These are phyloP conservation scores for Boechera retrofracta DNA, from an alignment of 345 rosid genomes.

Conservation along the genomic window DNA sequence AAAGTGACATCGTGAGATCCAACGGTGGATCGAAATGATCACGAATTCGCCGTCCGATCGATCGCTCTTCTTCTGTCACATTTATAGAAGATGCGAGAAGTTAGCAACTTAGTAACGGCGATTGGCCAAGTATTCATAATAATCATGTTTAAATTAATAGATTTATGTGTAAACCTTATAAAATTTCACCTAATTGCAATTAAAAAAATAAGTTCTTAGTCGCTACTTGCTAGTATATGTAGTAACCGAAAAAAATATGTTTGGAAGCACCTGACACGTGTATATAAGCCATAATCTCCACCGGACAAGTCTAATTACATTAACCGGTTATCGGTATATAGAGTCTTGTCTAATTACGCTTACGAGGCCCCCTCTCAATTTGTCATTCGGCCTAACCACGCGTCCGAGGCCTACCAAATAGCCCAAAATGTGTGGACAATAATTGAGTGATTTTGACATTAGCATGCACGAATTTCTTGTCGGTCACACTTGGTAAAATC, in stretches of 20 bases:
- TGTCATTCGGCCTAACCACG: not conserved
- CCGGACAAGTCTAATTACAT: not conserved
- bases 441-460: not conserved
- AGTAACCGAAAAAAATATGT: not conserved
- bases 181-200: not conserved
- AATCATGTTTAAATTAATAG: not conserved
- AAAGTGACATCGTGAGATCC: slow-evolving; percentile 41
- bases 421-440: slow-evolving; percentile 6
- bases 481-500: not conserved
- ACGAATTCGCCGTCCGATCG: slow-evolving; percentile 16
- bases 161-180: not conserved
- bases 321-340: not conserved
- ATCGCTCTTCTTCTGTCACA: not conserved
- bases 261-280: slow-evolving; percentile 18
- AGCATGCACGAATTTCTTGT: not conserved
- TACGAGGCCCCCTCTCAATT: not conserved
- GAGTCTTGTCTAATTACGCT: not conserved
- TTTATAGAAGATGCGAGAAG: slow-evolving; percentile 27
- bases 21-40: slow-evolving; percentile 16
- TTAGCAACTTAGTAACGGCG: slow-evolving; percentile 20
- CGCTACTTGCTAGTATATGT: not conserved
- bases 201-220: not conserved
- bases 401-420: slow-evolving; percentile 24
- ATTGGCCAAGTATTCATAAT: slow-evolving; percentile 3
- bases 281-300: not conserved